Base-by-base conservation (phyloP, 768 basidiomycete species). In the Russula sp. region DNA sequence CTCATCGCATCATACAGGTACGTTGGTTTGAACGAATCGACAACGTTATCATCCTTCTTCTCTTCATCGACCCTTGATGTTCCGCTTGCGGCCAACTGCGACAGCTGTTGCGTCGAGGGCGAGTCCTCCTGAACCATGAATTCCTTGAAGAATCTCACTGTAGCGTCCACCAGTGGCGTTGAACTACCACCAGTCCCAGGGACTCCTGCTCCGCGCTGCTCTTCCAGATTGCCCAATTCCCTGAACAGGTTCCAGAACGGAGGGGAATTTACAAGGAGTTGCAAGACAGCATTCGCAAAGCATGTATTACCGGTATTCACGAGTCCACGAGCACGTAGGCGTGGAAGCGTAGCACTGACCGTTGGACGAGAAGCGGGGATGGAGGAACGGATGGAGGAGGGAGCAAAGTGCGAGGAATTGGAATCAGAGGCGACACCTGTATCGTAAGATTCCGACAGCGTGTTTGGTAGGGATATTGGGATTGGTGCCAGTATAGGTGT, bases 301-400 rank as follows among this genome's bases (percentile, higher is more conserved):
- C 96, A 98, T 86, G 97, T 87, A 75, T 98, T 98, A 0, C 95
- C 94, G 3, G 84, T 88, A 75, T 99, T 99, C 69, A 98, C 80
- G 55, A 98, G 77, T 4, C 96, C 96, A 16, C 95, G 80, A 0
- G 92, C 85, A 9, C 80, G 78, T 36, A 90, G 83, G 53, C 73
- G 75, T 1, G 75, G 69, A 57, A 69, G 65, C 7, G 68, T 67
- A n/a, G 70, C 62, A 54, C 40, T 26, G 16, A 13, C 32, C n/a
- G 58, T 56, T 18, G 61, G 48, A 7, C 68, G 62, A 4, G 67
- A 65, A 8, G 73, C 36, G 1, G 36, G 36, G 13, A 36, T 14
- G 36, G 36, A 36, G 36, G 36, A 36, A 14, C 36, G 0, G 13
- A 36, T 36, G 36, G 36, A 36, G 36, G 13, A 13, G 11, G 36